Conservation (phyloP, 2,329 filamentous ascomycete species). For the Bipolaris zeicola region DNA sequence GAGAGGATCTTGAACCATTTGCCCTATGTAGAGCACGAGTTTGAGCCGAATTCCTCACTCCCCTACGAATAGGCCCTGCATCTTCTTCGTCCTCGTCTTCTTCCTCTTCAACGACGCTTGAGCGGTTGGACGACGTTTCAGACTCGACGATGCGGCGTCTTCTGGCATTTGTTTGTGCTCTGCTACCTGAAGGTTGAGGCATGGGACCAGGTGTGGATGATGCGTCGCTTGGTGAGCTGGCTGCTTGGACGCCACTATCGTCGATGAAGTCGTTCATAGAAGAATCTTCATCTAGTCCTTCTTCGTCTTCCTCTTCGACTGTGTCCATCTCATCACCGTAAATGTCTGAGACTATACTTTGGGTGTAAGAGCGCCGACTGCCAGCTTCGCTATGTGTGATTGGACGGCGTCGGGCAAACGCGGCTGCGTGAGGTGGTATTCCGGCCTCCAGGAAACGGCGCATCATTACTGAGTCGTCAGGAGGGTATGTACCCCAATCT, state of each 20-base stretch:
- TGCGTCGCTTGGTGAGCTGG: constrained; percentile 30
- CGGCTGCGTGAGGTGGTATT: constrained; percentile 27
- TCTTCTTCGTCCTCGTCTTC: constrained; percentile 48
- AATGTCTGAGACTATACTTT: constrained; percentile 49
- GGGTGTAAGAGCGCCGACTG: constrained; percentile 48
- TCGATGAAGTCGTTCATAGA: constrained; percentile 53
- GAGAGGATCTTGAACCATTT: constrained; percentile 42
- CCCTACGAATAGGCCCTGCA: constrained; percentile 41
- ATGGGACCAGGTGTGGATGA: constrained; percentile 41
- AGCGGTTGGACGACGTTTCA: constrained; percentile 46
- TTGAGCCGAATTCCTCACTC: constrained; percentile 39
- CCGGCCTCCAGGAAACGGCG: constrained; percentile 40
- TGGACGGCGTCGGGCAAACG: constrained; percentile 37
- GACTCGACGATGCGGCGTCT: constrained; percentile 48
- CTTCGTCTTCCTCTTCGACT: constrained; percentile 52
- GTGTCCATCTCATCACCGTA: constrained; percentile 51
- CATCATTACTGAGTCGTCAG: constrained; percentile 43
- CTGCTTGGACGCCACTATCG: constrained; percentile 36
- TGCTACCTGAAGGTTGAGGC: constrained; percentile 34
- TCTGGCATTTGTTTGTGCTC: constrained; percentile 31
- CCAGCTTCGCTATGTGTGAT: constrained; percentile 51
- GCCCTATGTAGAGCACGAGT: constrained; percentile 40
- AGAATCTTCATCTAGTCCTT: constrained; percentile 46
- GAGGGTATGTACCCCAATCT: constrained; percentile 39
- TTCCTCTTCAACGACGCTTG: constrained; percentile 40